Base-by-base conservation (phyloP, 2,329 filamentous ascomycete genomes). In the Cytospora chrysosperma region DNA sequence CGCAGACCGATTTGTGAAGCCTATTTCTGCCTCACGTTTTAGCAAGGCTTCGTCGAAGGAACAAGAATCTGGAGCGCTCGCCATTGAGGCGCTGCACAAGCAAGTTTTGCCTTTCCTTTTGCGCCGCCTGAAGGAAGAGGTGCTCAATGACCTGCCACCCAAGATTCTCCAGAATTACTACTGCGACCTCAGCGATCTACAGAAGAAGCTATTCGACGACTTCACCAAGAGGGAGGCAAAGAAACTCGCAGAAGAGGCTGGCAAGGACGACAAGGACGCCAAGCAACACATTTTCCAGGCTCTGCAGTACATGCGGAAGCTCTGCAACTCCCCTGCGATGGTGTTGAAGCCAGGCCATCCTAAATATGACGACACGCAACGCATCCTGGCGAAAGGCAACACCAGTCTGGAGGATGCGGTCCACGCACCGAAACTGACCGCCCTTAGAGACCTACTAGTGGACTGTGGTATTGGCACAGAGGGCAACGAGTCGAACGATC, bases 131-230 rank as follows among this genome's bases (percentile, higher is more conserved):
- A 99, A 99, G 78, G 95, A 99, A 77, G 95, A 99, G 75, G 95
- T 99, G 21, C 82, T 99, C 65, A 91, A 99, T 70, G 95, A 99
- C 71, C 81, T 99, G 10, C 95, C 95, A 2, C 95, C 95, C 9
- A 99, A 99, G 86, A 99, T 99, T 71, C 80, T 99, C 58, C 95
- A 99, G 75, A 99, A 99, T 76, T 99, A 99, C 79, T 99, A 99
- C 78, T 99, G 95, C 75, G 95, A 99, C 72, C 88, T 97, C 21
- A 97, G 92, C 71, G 95, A 99, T 62, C 80, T 99, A 58, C 95
- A 99, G 75, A 91, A 89, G 79, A 96, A 92, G 74, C 85, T 99
- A 0, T 99, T 99, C 71, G 95, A 98, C 52, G 94, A 98, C 73
- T 99, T 99, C 74, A 91, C 88, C 26, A 96, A 91, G 82, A 96